Evolutionary conservation across 2,329 filamentous ascomycete genomes (phyloP).

Genomic region (Pseudofabraea citricarpa): DNA sequence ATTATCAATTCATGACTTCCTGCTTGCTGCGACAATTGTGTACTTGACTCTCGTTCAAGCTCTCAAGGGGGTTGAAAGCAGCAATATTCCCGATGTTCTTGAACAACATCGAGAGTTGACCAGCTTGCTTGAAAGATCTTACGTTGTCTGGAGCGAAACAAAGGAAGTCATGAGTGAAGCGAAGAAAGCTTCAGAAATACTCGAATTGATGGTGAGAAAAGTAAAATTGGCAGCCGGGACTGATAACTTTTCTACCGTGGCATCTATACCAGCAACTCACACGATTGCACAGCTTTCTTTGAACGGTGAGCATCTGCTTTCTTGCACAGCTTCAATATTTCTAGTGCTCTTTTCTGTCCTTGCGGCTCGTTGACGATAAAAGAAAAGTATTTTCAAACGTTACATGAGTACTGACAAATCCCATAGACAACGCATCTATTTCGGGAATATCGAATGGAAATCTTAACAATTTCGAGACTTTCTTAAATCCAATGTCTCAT

Average conservation of each 20-base stretch:
- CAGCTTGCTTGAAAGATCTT: conserved; percentile 15
- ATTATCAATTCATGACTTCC: conserved; percentile 54
- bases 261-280: too few relatives aligned
- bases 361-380: too few relatives aligned
- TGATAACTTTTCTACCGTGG: background rate
- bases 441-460: too few relatives aligned
- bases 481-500: too few relatives aligned
- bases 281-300: too few relatives aligned
- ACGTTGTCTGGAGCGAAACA: conserved; percentile 11
- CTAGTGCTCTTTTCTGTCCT: too few relatives aligned
- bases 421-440: too few relatives aligned
- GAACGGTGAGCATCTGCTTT: too few relatives aligned
- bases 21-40: conserved; percentile 56
- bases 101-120: conserved; percentile 4
- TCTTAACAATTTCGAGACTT: too few relatives aligned
- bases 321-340: too few relatives aligned
- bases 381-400: too few relatives aligned
- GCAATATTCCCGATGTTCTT: conserved; percentile 1
- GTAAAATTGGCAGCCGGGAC: conserved; percentile 5
- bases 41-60: conserved; percentile 36
- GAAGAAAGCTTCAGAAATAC: conserved; percentile 12
- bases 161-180: conserved; percentile 5
- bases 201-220: conserved; percentile 17
- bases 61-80: conserved; percentile 3
- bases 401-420: too few relatives aligned